Evolutionary conservation across 2,329 filamentous ascomycete species (phyloP), one percentile per base, ranked within the genome.

Genomic region (Botrytis sinoallii): DNA sequence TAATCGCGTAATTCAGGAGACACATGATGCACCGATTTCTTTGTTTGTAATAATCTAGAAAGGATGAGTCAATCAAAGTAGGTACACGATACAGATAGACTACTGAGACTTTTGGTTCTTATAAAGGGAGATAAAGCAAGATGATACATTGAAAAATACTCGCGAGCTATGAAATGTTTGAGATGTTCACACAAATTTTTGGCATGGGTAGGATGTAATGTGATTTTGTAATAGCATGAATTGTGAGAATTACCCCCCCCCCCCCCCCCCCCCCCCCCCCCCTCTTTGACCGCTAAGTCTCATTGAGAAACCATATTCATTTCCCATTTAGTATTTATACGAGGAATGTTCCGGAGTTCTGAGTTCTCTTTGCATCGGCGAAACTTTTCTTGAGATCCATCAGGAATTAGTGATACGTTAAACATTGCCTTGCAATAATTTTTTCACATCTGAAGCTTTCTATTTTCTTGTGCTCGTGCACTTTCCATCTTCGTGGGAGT

Each of bases 71-170:
- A 29, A 6, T 55, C 14, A 55, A 16, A n/a, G 25, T n/a, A 2
- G 1, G 25, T 12, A 29, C 2, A 14, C 1, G 0, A 0, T 14
- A 4, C 0, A n/a, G 25, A 3, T 55, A 55, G 25, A 14, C 12
- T 55, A 1, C 2, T 29, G 4, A 16, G 25, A 14, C 25, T 2
- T 0, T 7, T 10, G 1, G 12, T 52, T 25, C 48, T 52, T 25
- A 0, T 4, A 52, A 1, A 52, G 22, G 32, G 32, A 25, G 46
- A 48, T 10, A 52, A 25, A 25, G 4, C 22, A 22, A n/a, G 25
- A 55, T 8, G 25, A 16, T 29, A 12, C 4, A n/a, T n/a, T 52
- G 48, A 8, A 2, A n/a, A 16, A 8, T 29, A 4, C 16, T 55
- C 5, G 25, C 25, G 10, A 55, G 25, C 12, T n/a, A n/a, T 55